A percentile compares a stretch with the other conserved stretches of the same genome.
Evolutionary conservation across 495 filamentous ascomycete species (phyloP).

Genomic region (Evernia prunastri): DNA sequence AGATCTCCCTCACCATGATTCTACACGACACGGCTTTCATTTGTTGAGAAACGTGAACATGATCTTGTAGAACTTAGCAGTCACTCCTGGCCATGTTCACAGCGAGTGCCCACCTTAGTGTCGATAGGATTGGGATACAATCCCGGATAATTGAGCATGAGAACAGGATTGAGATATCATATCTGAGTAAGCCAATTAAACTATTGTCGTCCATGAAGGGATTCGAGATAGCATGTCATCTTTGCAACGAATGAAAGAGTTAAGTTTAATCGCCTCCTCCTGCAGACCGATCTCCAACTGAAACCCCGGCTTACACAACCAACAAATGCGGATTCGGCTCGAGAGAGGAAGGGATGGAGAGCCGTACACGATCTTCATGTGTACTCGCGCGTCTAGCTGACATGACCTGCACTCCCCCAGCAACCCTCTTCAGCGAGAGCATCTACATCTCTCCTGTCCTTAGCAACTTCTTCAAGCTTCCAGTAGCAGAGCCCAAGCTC

Average conservation of each 20-base stretch:
- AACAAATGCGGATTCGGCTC: constrained; percentile 14
- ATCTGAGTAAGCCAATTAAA: background rate
- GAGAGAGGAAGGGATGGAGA: constrained; percentile 27
- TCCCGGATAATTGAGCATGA: background rate
- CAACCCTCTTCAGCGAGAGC: constrained; percentile 22
- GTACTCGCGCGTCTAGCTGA: background rate
- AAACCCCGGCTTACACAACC: background rate
- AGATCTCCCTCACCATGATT: too few species aligned
- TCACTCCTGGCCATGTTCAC: too few species aligned
- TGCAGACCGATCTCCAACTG: background rate
- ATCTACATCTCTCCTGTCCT: constrained; percentile 12
- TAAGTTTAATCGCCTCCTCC: background rate
- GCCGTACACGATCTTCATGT: constrained; percentile 6
- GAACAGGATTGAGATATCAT: background rate
- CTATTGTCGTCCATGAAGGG: background rate
- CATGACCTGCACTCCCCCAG: constrained; percentile 18
- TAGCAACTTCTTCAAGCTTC: constrained; percentile 25
- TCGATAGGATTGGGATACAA: background rate
- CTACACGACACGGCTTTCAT: too few species aligned
- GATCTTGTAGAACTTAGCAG: too few species aligned
- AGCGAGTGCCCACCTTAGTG: too few species aligned
- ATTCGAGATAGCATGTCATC: background rate
- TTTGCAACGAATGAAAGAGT: background rate
- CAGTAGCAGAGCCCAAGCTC: constrained; percentile 16
- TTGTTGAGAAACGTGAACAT: too few species aligned